These are phyloP conservation scores for Acanthamoeba pearcei DNA, from an alignment of 208 protist genomes.

Conservation along the genomic window DNA sequence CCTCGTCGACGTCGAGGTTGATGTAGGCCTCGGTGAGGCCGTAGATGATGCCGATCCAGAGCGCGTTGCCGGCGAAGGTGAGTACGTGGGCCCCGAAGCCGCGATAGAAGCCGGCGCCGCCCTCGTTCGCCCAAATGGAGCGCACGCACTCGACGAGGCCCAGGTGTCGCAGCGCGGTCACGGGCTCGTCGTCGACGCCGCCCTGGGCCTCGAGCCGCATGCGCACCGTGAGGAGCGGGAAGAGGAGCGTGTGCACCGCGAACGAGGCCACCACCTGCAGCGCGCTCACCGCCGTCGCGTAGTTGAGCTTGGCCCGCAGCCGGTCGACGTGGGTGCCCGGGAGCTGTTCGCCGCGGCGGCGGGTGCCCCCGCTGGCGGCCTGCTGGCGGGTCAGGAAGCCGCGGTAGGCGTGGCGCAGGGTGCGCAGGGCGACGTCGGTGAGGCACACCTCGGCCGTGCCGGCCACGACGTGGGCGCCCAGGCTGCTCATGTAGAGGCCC, in stretches of 20 bases:
- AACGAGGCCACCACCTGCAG: conserved; percentile 4
- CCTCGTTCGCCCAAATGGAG: neutral
- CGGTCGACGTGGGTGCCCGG: conserved; percentile 6
- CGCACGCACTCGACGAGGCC: conserved; percentile 55
- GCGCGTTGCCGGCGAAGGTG: conserved; percentile 35
- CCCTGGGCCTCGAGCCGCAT: conserved; percentile 31
- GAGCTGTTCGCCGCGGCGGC: neutral
- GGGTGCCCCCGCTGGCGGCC: neutral
- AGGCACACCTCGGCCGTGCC: conserved; percentile 51
- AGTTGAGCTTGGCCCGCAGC: conserved; percentile 41
- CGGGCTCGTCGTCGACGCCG: neutral
- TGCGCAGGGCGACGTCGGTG: conserved; percentile 33
- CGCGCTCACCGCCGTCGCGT: conserved; percentile 20
- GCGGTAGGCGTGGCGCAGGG: neutral
- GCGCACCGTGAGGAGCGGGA: conserved; percentile 48
- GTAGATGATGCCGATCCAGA: conserved; percentile 46
- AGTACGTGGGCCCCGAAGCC: conserved; percentile 31
- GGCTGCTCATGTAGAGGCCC: conserved; percentile 63
- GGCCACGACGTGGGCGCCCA: neutral
- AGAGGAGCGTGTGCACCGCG: conserved; percentile 13
- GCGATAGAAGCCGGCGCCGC: conserved; percentile 13
- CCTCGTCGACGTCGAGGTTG: conserved; percentile 25
- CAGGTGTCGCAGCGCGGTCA: conserved; percentile 9
- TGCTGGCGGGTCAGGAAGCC: neutral
- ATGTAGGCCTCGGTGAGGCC: conserved; percentile 45